Conservation (phyloP, 495 filamentous ascomycete species). For the Penicillium paxilli region DNA sequence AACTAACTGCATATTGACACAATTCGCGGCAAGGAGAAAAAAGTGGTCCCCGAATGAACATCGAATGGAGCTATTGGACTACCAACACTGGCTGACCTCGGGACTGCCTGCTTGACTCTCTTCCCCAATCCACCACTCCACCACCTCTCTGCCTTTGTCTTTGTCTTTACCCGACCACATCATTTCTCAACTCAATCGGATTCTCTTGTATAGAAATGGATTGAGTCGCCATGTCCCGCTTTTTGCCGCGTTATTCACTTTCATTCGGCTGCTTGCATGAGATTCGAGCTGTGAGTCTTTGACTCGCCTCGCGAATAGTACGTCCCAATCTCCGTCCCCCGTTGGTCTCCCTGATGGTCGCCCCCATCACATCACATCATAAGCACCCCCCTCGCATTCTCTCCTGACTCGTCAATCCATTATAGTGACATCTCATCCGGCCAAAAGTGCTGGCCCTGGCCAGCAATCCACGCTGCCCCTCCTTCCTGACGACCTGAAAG, state of each 20-base stretch:
- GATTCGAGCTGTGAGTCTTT: conserved; percentile 20
- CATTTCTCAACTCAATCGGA: not conserved
- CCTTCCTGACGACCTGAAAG: conserved; percentile 43
- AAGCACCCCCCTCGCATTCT: not conserved
- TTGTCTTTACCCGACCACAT: too few relatives aligned
- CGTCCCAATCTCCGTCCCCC: too few relatives aligned
- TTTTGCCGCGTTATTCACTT: conserved; percentile 12
- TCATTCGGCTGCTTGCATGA: conserved; percentile 20
- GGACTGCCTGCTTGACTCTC: too few relatives aligned
- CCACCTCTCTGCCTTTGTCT: not conserved
- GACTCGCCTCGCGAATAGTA: conserved; percentile 20
- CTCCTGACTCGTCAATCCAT: conserved; percentile 3
- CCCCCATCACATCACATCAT: conserved; percentile 2
- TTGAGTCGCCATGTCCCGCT: conserved; percentile 17
- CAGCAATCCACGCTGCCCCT: conserved; percentile 46
- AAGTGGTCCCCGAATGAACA: conserved; percentile 18
- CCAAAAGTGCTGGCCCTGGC: conserved; percentile 42
- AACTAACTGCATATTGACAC: too few relatives aligned
- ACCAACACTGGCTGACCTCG: too few relatives aligned
- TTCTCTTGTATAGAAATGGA: conserved; percentile 3
- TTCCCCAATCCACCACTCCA: conserved; percentile 6
- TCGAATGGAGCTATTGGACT: too few relatives aligned
- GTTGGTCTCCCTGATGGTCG: conserved; percentile 9
- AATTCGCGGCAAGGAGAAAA: conserved; percentile 7
- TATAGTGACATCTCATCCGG: conserved; percentile 42